Base-by-base conservation (phyloP, 108 stramenopile genomes). In the Cyclotella sp. region DNA sequence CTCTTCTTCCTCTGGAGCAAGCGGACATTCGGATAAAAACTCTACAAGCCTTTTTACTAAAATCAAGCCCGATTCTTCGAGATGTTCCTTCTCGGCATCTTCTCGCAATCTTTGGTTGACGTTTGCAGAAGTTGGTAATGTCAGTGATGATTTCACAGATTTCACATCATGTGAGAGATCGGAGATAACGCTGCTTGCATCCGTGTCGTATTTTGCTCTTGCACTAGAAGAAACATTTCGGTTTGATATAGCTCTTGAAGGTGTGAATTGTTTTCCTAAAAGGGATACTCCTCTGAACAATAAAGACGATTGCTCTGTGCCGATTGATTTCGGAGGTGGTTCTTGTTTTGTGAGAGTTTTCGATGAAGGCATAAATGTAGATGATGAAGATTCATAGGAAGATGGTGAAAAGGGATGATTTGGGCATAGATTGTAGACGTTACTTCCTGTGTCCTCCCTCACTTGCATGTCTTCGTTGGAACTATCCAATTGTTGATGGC, bases 1-100 rank as follows among this genome's bases (percentile, higher is more conserved):
- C 19, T 63, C 30, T 57, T 82, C 82, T 29, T 76, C 82, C 19
- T 76, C 82, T 19, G 64, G 68, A 49, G 75, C 75, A 47, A 75
- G 70, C 10, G 82, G 82, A 41, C 82, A 82, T 61, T 72, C 82
- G 2, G 82, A 82, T 34, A 82, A 53, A 82, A 82, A 82, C 28
- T 82, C 82, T 26, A 82, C 67, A 1, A 82, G 75, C 0, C 82
- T 62, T 53, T 76, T 76, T 45, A 82, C 68, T 14, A 82, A 45
- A 3, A 82, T 26, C 41, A 82, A 67, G 19, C 82, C 82, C 4
- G 82, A 72, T 47, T 82, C 82, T 63, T 76, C 75, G 47, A 82
- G 28, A 45, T 82, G 82, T 26, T 15, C 39, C 60, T 39, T 52
- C 24, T 51, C 14, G 60, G 45, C 75, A 21, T 82, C 75, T 24